Conservation (phyloP, 2,329 filamentous ascomycete species). For the Fusarium sterilihyphosum region DNA sequence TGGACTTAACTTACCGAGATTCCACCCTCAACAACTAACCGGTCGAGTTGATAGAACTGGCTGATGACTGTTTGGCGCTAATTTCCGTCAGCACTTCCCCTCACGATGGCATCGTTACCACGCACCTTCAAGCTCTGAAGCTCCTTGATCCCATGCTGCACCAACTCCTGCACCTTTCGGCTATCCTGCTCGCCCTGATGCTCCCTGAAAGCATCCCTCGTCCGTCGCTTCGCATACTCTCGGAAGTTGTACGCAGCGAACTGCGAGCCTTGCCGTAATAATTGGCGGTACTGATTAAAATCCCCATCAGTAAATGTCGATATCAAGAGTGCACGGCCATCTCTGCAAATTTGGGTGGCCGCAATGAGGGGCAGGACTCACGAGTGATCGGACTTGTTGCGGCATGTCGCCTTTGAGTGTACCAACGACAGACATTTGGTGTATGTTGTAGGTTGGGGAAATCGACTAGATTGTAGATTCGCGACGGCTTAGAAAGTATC, state of each 20-base stretch:
- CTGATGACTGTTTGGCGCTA: slow-evolving; percentile 95
- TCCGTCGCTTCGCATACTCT: slow-evolving; percentile 93
- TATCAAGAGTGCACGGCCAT: neutral
- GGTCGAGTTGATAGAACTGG: slow-evolving; percentile 92
- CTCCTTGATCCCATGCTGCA: slow-evolving; percentile 88
- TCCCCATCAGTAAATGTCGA: slow-evolving; percentile 24
- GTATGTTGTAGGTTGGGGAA: slow-evolving; percentile 39
- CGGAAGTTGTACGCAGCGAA: slow-evolving; percentile 98
- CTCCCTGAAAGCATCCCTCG: slow-evolving; percentile 89
- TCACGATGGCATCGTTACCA: neutral
- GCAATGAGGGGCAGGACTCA: slow-evolving; percentile 48
- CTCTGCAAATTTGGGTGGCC: slow-evolving; percentile 24
- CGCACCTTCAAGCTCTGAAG: slow-evolving; percentile 89
- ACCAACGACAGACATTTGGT: slow-evolving; percentile 53
- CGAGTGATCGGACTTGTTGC: slow-evolving; percentile 66
- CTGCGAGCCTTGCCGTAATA: slow-evolving; percentile 85
- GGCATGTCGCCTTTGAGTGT: slow-evolving; percentile 63
- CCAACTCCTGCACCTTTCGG: slow-evolving; percentile 82
- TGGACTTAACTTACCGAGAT: slow-evolving; percentile 66
- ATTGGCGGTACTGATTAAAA: slow-evolving; percentile 80
- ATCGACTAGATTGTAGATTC: slow-evolving; percentile 26
- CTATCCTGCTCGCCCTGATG: slow-evolving; percentile 77
- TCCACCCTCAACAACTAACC: slow-evolving; percentile 90
- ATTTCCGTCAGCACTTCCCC: slow-evolving; percentile 5
- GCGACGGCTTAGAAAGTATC: slow-evolving; percentile 31